Percentiles rank a stretch among this genome's conserved stretches.
Conservation (phyloP, 768 basidiomycete genomes). For the Boletus eberwhitei region DNA sequence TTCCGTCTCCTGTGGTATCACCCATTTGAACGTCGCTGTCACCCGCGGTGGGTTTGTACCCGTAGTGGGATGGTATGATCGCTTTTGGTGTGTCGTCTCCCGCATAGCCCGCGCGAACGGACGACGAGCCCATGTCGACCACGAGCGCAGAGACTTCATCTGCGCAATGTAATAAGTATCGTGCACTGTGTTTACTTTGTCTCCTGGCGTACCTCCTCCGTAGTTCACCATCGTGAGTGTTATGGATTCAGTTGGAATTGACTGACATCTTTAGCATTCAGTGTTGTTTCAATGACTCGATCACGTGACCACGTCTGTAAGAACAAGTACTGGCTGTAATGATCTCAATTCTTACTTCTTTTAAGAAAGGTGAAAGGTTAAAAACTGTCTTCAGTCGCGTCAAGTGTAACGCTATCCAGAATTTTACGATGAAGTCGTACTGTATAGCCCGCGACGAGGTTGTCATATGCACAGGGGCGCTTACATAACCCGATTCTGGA, state of each 20-base stretch:
- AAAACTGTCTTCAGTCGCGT: neutral
- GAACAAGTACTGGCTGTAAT: neutral
- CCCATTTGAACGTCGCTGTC: slow-evolving; percentile 37
- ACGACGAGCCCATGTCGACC: slow-evolving; percentile 88
- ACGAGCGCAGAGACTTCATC: slow-evolving; percentile 98
- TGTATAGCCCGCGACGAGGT: too few species aligned
- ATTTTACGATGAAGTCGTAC: neutral
- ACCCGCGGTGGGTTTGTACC: slow-evolving; percentile 51
- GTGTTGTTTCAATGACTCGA: neutral
- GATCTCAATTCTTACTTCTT: neutral
- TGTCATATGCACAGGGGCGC: slow-evolving; percentile 3
- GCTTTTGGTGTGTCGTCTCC: slow-evolving; percentile 96
- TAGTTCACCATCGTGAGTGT: slow-evolving; percentile 69
- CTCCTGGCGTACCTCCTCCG: slow-evolving; percentile 65
- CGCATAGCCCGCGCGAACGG: slow-evolving; percentile 92
- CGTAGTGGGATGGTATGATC: slow-evolving; percentile 86
- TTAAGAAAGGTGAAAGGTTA: too few species aligned
- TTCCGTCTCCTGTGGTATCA: slow-evolving; percentile 38
- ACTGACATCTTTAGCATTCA: too few species aligned
- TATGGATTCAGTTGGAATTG: too few species aligned
- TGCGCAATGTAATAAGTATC: slow-evolving; percentile 30
- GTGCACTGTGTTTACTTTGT: neutral
- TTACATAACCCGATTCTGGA: slow-evolving; percentile 15
- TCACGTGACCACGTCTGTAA: slow-evolving; percentile 11
- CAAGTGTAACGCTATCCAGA: neutral